Evolutionary conservation across 805 yeast species (phyloP).

Genomic region (Tetrapisispora fleetii): DNA sequence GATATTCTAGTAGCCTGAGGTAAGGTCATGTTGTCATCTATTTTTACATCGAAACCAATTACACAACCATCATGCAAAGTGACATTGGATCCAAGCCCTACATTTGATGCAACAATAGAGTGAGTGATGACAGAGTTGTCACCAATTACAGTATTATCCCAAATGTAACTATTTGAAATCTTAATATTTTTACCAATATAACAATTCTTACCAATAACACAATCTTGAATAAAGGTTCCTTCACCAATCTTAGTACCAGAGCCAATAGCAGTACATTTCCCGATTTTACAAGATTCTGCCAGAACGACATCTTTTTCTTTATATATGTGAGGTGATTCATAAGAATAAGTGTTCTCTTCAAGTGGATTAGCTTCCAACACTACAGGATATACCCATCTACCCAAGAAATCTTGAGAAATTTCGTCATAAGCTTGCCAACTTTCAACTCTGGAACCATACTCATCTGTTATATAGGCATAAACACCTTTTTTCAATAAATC

Average conservation of each 20-base stretch:
- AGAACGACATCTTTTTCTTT: constrained; percentile 81
- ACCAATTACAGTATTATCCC: constrained; percentile 72
- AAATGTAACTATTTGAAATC: constrained; percentile 68
- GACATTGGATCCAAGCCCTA: constrained; percentile 44
- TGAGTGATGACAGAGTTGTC: constrained; percentile 51
- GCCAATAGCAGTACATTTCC: constrained; percentile 76
- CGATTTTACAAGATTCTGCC: constrained; percentile 86
- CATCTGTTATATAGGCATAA: constrained; percentile 74
- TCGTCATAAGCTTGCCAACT: constrained; percentile 91
- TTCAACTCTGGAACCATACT: constrained; percentile 92
- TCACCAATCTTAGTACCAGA: constrained; percentile 67
- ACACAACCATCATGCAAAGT: constrained; percentile 60
- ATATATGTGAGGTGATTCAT: constrained; percentile 78
- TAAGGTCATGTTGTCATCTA: constrained; percentile 45
- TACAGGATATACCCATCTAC: constrained; percentile 88
- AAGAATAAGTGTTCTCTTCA: constrained; percentile 62
- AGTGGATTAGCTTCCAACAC: constrained; percentile 77
- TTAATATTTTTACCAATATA: constrained; percentile 68
- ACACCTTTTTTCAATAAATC: constrained; percentile 86
- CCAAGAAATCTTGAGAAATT: constrained; percentile 77
- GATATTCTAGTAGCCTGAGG: constrained; percentile 44
- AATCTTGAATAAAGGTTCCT: constrained; percentile 51
- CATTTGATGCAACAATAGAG: constrained; percentile 62
- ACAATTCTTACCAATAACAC: constrained; percentile 82
- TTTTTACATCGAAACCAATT: constrained; percentile 62